A percentile compares a stretch with the other conserved stretches of the same genome.
phyloP scores from a whole-genome alignment of 192 early-diverging fungal species.

The Umbelopsis sp. region DNA sequence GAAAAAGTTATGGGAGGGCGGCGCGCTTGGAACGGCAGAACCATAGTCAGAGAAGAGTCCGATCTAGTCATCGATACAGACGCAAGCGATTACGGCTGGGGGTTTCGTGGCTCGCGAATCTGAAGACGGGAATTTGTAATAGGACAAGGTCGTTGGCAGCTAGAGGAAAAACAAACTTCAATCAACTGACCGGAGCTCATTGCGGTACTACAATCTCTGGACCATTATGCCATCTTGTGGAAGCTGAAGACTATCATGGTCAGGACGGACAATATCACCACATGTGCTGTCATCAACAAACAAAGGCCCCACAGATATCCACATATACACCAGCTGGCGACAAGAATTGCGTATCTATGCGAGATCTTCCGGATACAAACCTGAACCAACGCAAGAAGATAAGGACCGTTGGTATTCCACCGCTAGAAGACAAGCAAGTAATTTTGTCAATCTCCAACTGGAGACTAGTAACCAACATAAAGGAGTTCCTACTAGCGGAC shows the following conservation, averaged over 20 bases:
- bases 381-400: too few relatives aligned
- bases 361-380: neutral
- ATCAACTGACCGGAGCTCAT: constrained; percentile 10
- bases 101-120: neutral
- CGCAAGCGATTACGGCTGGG: constrained; percentile 6
- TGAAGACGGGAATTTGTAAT: neutral
- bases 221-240: neutral
- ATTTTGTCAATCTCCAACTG: too few relatives aligned
- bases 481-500: too few relatives aligned
- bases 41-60: neutral
- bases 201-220: neutral
- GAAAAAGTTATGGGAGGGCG: too few relatives aligned
- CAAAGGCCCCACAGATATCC: neutral
- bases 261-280: constrained; percentile 5
- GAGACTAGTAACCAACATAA: too few relatives aligned
- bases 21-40: neutral
- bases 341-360: constrained; percentile 1
- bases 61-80: constrained; percentile 8
- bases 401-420: too few relatives aligned
- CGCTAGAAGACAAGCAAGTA: too few relatives aligned
- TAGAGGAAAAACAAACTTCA: neutral
- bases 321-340: neutral
- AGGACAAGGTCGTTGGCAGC: neutral
- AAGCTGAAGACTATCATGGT: neutral
- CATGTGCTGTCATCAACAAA: constrained; percentile 5